Percentiles rank a stretch among this genome's conserved stretches.
phyloP scores from a whole-genome alignment of 139 green algal species.

The Coccomyxa sp. region DNA sequence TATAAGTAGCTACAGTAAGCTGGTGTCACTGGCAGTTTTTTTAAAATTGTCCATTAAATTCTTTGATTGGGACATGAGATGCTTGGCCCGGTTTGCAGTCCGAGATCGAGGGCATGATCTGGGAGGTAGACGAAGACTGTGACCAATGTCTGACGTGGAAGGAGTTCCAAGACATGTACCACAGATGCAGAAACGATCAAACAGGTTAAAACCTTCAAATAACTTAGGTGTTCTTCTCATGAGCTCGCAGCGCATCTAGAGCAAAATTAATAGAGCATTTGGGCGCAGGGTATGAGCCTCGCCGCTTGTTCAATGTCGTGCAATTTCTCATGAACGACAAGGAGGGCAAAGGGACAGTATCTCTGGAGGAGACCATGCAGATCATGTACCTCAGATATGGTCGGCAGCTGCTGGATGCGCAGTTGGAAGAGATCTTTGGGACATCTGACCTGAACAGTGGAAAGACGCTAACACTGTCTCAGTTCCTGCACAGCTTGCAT shows the following conservation, averaged over 20 bases:
- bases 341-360: slow-evolving; percentile 61
- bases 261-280: background rate
- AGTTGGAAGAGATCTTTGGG: slow-evolving; percentile 91
- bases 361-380: slow-evolving; percentile 78
- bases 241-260: background rate
- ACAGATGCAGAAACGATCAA: slow-evolving; percentile 73
- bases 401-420: slow-evolving; percentile 60
- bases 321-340: slow-evolving; percentile 95
- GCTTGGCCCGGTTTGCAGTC: slow-evolving; percentile 25
- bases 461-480: slow-evolving; percentile 80
- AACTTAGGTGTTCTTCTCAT: too few species aligned
- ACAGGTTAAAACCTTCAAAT: slow-evolving; percentile 21
- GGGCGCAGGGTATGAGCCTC: slow-evolving; percentile 76
- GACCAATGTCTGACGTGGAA: slow-evolving; percentile 53
- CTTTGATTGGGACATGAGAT: background rate
- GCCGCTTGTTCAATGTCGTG: slow-evolving; percentile 88
- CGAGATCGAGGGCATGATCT: slow-evolving; percentile 94
- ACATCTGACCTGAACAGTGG: slow-evolving; percentile 82
- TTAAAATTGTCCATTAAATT: background rate
- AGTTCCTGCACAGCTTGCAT: slow-evolving; percentile 84
- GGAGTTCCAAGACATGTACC: slow-evolving; percentile 90
- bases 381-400: slow-evolving; percentile 86
- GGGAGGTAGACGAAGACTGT: slow-evolving; percentile 97
- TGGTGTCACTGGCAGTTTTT: background rate
- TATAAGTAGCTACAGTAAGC: background rate